Conservation (phyloP, 306 rosid species). For the Quercus wislizeni region DNA sequence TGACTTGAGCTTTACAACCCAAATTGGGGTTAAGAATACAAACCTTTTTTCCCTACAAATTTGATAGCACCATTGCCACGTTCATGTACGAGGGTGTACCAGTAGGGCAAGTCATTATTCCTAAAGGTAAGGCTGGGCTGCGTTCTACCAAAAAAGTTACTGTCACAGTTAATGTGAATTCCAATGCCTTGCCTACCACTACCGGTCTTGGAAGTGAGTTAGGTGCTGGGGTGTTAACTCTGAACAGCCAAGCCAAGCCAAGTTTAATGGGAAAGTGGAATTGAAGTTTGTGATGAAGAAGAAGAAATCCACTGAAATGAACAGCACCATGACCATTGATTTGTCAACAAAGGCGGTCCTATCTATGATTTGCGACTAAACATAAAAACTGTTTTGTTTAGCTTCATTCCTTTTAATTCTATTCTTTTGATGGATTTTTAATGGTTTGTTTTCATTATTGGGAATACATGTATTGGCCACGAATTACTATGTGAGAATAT, state of each 20-base stretch:
- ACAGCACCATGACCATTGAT: neutral
- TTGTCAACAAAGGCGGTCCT: neutral
- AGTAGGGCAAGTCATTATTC: neutral
- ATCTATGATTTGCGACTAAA: constrained; percentile 6
- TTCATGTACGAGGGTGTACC: neutral
- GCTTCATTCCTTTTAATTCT: too few relatives aligned
- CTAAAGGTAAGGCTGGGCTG: constrained; percentile 6
- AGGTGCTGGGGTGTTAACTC: neutral
- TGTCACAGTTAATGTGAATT: neutral
- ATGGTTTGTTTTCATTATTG: too few relatives aligned
- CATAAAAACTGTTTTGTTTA: too few relatives aligned
- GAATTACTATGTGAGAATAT: too few relatives aligned
- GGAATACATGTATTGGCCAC: too few relatives aligned
- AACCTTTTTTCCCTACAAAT: constrained; percentile 13
- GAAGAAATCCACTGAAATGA: constrained; percentile 9
- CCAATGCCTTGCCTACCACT: neutral
- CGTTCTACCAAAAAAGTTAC: neutral
- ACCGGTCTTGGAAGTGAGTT: too few relatives aligned
- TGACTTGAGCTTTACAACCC: neutral
- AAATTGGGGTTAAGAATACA: constrained; percentile 3
- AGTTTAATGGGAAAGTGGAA: neutral
- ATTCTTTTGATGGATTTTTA: too few relatives aligned
- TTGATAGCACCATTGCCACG: neutral
- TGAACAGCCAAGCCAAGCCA: neutral
- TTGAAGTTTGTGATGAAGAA: constrained; percentile 17